A percentile compares a stretch with the other conserved stretches of the same genome.
These are phyloP conservation scores for Colletotrichum tabaci DNA, from an alignment of 2,329 filamentous ascomycete genomes.

Conservation along the genomic window DNA sequence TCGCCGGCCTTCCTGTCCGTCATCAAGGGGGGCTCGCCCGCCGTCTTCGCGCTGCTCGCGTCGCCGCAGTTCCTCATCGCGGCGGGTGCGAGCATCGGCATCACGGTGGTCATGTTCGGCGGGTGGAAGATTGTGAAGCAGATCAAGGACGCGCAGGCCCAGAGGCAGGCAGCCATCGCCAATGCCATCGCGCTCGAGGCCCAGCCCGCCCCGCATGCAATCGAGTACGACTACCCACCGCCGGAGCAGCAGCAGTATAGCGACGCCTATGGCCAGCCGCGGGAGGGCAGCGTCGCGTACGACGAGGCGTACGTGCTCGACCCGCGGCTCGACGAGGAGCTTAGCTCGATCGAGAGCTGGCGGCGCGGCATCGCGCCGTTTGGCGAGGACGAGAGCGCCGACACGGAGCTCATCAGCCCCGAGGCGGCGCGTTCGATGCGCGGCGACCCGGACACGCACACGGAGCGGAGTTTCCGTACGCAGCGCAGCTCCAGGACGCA, in stretches of 20 bases:
- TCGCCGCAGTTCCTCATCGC: slow-evolving; percentile 96
- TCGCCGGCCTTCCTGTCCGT: slow-evolving; percentile 83
- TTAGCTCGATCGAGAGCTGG: slow-evolving; percentile 73
- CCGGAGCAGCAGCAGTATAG: slow-evolving; percentile 12
- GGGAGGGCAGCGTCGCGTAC: slow-evolving; percentile 51
- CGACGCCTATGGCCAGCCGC: slow-evolving; percentile 36
- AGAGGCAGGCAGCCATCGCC: slow-evolving; percentile 45
- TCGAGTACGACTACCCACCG: slow-evolving; percentile 33
- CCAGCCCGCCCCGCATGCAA: slow-evolving; percentile 30
- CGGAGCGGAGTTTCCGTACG: slow-evolving; percentile 53
- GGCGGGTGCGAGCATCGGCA: slow-evolving; percentile 87
- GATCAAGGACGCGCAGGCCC: slow-evolving; percentile 67
- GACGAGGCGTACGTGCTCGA: slow-evolving; percentile 70
- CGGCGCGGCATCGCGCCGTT: slow-evolving; percentile 68
- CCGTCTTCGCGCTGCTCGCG: slow-evolving; percentile 87
- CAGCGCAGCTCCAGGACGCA: slow-evolving; percentile 46
- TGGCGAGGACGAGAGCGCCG: slow-evolving; percentile 63
- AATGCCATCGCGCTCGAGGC: slow-evolving; percentile 51
- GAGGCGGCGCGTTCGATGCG: slow-evolving; percentile 65
- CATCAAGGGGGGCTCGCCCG: slow-evolving; percentile 86
- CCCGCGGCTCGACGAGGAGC: slow-evolving; percentile 61
- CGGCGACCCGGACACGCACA: slow-evolving; percentile 59
- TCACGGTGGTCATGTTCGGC: slow-evolving; percentile 96
- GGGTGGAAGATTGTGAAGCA: slow-evolving; percentile 98
- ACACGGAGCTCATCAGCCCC: slow-evolving; percentile 72